phyloP scores from a whole-genome alignment of 2,329 filamentous ascomycete species.

The Verruconis gallopava region DNA sequence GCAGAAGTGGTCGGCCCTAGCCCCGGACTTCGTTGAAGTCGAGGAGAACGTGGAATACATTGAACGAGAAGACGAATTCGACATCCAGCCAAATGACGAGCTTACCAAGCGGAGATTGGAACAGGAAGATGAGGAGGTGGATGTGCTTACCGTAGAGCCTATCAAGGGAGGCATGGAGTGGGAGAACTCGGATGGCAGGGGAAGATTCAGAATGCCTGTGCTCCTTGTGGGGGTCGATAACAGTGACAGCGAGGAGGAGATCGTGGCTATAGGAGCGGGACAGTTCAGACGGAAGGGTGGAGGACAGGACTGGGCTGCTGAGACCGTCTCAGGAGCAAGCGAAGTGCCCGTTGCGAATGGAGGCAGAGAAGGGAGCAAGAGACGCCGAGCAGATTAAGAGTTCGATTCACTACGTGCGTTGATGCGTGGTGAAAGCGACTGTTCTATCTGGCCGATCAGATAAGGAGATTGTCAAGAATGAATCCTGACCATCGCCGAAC shows the following conservation, averaged over 20 bases:
- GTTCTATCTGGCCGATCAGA: too few species aligned
- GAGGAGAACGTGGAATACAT: slow-evolving; percentile 98
- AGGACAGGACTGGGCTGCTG: slow-evolving; percentile 27
- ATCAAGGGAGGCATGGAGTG: slow-evolving; percentile 42
- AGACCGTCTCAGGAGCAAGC: too few species aligned
- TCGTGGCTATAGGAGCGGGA: slow-evolving; percentile 53
- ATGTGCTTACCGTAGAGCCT: slow-evolving; percentile 57
- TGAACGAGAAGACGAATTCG: slow-evolving; percentile 93
- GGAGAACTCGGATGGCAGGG: too few species aligned
- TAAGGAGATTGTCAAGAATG: too few species aligned
- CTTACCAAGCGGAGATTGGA: slow-evolving; percentile 83
- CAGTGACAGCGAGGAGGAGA: slow-evolving; percentile 90
- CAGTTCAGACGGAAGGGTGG: slow-evolving; percentile 81
- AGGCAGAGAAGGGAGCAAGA: too few species aligned
- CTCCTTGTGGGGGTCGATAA: slow-evolving; percentile 86
- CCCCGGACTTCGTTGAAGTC: slow-evolving; percentile 92
- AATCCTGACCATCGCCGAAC: too few species aligned
- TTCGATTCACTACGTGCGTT: too few species aligned
- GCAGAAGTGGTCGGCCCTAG: slow-evolving; percentile 92
- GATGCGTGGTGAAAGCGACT: too few species aligned
- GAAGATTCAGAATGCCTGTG: slow-evolving; percentile 80
- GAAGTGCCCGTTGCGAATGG: too few species aligned
- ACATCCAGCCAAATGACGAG: slow-evolving; percentile 91
- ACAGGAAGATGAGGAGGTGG: slow-evolving; percentile 83
- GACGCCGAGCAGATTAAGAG: too few species aligned